phyloP scores from a whole-genome alignment of 1,139 yeast genomes.

The Candida gigantensis region DNA sequence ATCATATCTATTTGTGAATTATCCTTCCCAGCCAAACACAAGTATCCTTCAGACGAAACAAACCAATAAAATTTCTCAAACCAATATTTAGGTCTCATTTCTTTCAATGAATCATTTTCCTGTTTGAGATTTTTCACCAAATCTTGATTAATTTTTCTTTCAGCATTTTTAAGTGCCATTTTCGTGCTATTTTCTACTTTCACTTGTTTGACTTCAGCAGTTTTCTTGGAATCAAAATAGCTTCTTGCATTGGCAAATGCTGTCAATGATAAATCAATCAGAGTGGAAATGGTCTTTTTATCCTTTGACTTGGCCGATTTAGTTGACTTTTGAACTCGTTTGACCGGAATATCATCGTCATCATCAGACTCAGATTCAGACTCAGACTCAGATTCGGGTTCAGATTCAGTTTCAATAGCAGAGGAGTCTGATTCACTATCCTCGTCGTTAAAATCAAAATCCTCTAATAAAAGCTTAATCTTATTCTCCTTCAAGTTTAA shows the following conservation, averaged over 20 bases:
- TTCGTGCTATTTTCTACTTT: slow-evolving; percentile 80
- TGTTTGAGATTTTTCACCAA: slow-evolving; percentile 65
- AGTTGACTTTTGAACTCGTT: slow-evolving; percentile 1
- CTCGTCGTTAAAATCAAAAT: slow-evolving; percentile 35
- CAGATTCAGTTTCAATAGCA: slow-evolving; percentile 28
- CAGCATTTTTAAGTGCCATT: slow-evolving; percentile 82
- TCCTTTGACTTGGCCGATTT: slow-evolving; percentile 1
- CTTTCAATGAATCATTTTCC: slow-evolving; percentile 62
- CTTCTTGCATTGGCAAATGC: slow-evolving; percentile 91
- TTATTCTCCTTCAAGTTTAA: slow-evolving; percentile 71
- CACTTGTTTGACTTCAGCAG: slow-evolving; percentile 74
- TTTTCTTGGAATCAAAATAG: slow-evolving; percentile 77
- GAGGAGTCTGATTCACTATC: slow-evolving; percentile 26
- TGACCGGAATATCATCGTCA: slow-evolving; percentile 17
- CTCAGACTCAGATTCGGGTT: slow-evolving; percentile 32
- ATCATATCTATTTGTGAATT: slow-evolving; percentile 81
- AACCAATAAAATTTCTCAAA: slow-evolving; percentile 97
- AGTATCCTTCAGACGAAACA: slow-evolving; percentile 81
- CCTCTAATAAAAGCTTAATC: slow-evolving; percentile 61
- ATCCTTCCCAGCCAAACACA: slow-evolving; percentile 87
- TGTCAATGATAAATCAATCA: slow-evolving; percentile 67
- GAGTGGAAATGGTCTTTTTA: slow-evolving; percentile 39
- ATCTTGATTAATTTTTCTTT: slow-evolving; percentile 73
- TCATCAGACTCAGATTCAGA: slow-evolving; percentile 29
- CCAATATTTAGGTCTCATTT: slow-evolving; percentile 75